Percentiles rank a stretch among this genome's conserved stretches.
phyloP scores from a whole-genome alignment of 257 asterid species.

The Henckelia pumila region DNA sequence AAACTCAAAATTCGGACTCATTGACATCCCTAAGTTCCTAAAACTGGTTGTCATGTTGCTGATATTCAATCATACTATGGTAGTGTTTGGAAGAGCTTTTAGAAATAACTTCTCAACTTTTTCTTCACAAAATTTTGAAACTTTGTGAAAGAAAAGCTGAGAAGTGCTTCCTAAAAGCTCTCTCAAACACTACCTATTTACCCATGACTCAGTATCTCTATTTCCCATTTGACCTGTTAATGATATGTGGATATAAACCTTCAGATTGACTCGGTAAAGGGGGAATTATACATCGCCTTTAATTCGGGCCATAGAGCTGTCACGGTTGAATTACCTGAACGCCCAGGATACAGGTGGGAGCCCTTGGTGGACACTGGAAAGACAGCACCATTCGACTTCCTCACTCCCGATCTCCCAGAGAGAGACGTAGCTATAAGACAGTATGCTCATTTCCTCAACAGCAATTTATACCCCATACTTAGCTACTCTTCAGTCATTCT shows the following conservation, averaged over 20 bases:
- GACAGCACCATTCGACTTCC: constrained; percentile 76
- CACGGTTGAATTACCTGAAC: constrained; percentile 62
- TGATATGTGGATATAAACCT: not conserved
- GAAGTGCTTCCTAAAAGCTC: too few species aligned
- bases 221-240: not conserved
- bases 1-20: not conserved
- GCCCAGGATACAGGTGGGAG: constrained; percentile 78
- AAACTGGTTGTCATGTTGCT: not conserved
- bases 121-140: too few species aligned
- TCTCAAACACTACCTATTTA: too few species aligned
- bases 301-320: constrained; percentile 79
- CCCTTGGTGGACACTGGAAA: constrained; percentile 88
- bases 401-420: constrained; percentile 45
- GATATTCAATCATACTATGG: not conserved
- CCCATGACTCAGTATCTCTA: not conserved
- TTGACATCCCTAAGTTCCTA: not conserved
- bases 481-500: constrained; percentile 84
- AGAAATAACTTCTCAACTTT: too few species aligned
- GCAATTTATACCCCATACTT: constrained; percentile 81
- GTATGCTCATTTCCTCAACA: constrained; percentile 82
- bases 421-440: constrained; percentile 51
- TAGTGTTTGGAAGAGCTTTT: too few species aligned
- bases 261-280: constrained; percentile 75
- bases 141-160: too few species aligned
- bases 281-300: constrained; percentile 77